Percentiles rank a stretch among this genome's conserved stretches.
Conservation (phyloP, 305 asterid species). For the Fraxinus nigra region DNA sequence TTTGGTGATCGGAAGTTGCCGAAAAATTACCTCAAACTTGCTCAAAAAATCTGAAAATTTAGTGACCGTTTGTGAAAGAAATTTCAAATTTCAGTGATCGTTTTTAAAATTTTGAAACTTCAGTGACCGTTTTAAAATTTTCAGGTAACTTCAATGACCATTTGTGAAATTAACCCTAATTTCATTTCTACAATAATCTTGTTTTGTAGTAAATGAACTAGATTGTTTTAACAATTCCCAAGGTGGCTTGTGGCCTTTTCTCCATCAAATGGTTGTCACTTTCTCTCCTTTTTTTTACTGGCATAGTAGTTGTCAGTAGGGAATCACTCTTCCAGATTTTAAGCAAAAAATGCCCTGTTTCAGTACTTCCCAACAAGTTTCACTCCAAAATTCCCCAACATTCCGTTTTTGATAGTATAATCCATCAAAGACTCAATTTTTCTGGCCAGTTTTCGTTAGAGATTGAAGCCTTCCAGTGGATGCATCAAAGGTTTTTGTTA, state of each 20-base stretch:
- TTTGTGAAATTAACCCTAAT: slow-evolving; percentile 32
- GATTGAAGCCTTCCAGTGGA: neutral
- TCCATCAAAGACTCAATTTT: slow-evolving; percentile 24
- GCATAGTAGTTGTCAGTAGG: slow-evolving; percentile 46
- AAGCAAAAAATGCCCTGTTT: slow-evolving; percentile 41
- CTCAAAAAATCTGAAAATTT: too few species aligned
- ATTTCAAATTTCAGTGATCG: too few species aligned
- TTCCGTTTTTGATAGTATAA: neutral
- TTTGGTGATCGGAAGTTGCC: too few species aligned
- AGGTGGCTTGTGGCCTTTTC: slow-evolving; percentile 38
- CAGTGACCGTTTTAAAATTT: too few species aligned
- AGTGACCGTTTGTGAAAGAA: too few species aligned
- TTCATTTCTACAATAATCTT: slow-evolving; percentile 27
- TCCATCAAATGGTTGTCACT: slow-evolving; percentile 31
- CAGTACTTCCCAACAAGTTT: slow-evolving; percentile 16
- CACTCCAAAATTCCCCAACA: slow-evolving; percentile 1
- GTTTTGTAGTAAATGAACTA: slow-evolving; percentile 8
- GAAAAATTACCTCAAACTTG: too few species aligned
- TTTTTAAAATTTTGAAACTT: too few species aligned
- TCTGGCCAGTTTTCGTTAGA: neutral
- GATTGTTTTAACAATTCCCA: slow-evolving; percentile 28
- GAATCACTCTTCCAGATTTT: slow-evolving; percentile 39
- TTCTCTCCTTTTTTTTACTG: slow-evolving; percentile 25
- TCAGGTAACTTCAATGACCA: neutral
- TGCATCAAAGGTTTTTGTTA: slow-evolving; percentile 20